Conservation (phyloP, 768 basidiomycete genomes). For the Lepiota brunneoincarnata region DNA sequence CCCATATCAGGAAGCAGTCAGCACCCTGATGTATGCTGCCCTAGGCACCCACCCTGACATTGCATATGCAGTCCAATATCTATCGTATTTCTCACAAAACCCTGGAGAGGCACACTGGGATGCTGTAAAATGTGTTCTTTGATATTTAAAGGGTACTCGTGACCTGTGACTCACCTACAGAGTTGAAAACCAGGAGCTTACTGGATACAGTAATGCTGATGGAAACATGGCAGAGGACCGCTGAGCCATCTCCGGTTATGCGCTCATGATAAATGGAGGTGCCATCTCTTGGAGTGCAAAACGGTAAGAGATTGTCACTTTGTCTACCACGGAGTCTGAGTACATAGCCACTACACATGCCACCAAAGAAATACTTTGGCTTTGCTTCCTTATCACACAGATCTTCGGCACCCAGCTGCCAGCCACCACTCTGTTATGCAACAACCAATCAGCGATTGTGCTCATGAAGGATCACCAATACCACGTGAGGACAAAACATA, state of each 20-base stretch:
- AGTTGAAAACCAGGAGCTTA: constrained; percentile 14
- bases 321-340: too few relatives aligned
- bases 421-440: constrained; percentile 13
- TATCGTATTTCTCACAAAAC: too few relatives aligned
- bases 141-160: constrained; percentile 32
- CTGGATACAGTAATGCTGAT: constrained; percentile 59
- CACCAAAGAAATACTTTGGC: too few relatives aligned
- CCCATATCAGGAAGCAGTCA: constrained; percentile 25
- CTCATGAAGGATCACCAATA: constrained; percentile 20
- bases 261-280: too few relatives aligned
- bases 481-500: constrained; percentile 34
- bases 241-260: too few relatives aligned
- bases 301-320: too few relatives aligned
- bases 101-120: constrained; percentile 30
- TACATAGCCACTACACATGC: too few relatives aligned
- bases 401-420: neutral
- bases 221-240: constrained; percentile 21
- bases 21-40: constrained; percentile 29
- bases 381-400: constrained; percentile 15
- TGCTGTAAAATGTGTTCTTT: constrained; percentile 33
- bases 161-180: constrained; percentile 22
- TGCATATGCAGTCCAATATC: too few relatives aligned
- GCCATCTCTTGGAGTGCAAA: too few relatives aligned
- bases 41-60: constrained; percentile 31
- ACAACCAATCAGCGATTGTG: constrained; percentile 23